Conservation (phyloP, 176 grass and related monocot genomes). For the sorghum (Sorghum bicolor) region Sorghum_bicolor_NCBIv3 NC_012870.2:3548001-3548500, state of each 20-base stretch:
- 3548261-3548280: slow-evolving; percentile 77
- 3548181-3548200: too few relatives aligned
- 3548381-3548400: slow-evolving; percentile 42
- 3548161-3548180: too few relatives aligned
- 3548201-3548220: too few relatives aligned
- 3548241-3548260: slow-evolving; percentile 64
- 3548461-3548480: slow-evolving; percentile 53
- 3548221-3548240: not conserved
- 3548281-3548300: slow-evolving; percentile 88
- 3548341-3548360: not conserved
- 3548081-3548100: too few relatives aligned
- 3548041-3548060: too few relatives aligned
- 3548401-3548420: slow-evolving; percentile 61
- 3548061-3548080: not conserved
- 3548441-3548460: slow-evolving; percentile 69
- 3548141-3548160: too few relatives aligned
- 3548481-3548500: slow-evolving; percentile 51
- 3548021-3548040: too few relatives aligned
- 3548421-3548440: slow-evolving; percentile 51
- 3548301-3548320: slow-evolving; percentile 69
- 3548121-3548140: too few relatives aligned
- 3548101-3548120: too few relatives aligned
- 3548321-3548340: not conserved
- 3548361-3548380: too few relatives aligned
- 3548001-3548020: too few relatives aligned